phyloP scores from a whole-genome alignment of 2,329 filamentous ascomycete species.

The Fusarium nematophilum region DNA sequence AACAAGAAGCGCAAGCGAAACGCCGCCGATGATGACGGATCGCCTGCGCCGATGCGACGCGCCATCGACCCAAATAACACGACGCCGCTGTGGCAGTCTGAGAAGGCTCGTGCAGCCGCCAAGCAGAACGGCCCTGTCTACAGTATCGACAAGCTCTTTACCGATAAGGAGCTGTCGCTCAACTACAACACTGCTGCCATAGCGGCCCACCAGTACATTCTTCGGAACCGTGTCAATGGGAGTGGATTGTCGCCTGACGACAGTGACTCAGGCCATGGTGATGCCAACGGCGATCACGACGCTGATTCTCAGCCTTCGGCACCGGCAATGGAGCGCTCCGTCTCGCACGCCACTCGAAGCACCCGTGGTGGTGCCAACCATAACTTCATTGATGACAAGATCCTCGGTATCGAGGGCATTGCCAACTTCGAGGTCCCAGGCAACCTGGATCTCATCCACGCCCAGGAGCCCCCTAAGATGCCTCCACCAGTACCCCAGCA shows the following conservation, averaged over 20 bases:
- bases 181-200: slow-evolving; percentile 72
- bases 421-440: slow-evolving; percentile 68
- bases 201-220: slow-evolving; percentile 70
- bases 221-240: slow-evolving; percentile 67
- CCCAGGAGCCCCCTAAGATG: slow-evolving; percentile 67
- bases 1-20: slow-evolving; percentile 73
- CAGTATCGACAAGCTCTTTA: slow-evolving; percentile 77
- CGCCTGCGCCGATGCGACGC: slow-evolving; percentile 68
- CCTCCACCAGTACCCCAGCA: slow-evolving; percentile 67
- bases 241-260: slow-evolving; percentile 62
- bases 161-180: slow-evolving; percentile 75
- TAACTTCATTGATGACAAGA: slow-evolving; percentile 68
- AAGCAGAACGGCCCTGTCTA: slow-evolving; percentile 70
- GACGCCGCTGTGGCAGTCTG: slow-evolving; percentile 72
- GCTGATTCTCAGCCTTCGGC: slow-evolving; percentile 61
- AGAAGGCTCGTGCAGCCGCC: slow-evolving; percentile 64
- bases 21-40: slow-evolving; percentile 70
- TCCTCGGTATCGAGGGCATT: slow-evolving; percentile 70
- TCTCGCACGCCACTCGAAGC: slow-evolving; percentile 73
- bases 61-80: slow-evolving; percentile 66
- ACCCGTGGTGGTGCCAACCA: slow-evolving; percentile 64
- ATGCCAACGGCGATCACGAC: slow-evolving; percentile 62
- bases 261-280: slow-evolving; percentile 64
- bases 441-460: slow-evolving; percentile 67
- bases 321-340: slow-evolving; percentile 70